Evolutionary conservation across 805 yeast species (phyloP).

Genomic region (Schwanniomyces sp.): DNA sequence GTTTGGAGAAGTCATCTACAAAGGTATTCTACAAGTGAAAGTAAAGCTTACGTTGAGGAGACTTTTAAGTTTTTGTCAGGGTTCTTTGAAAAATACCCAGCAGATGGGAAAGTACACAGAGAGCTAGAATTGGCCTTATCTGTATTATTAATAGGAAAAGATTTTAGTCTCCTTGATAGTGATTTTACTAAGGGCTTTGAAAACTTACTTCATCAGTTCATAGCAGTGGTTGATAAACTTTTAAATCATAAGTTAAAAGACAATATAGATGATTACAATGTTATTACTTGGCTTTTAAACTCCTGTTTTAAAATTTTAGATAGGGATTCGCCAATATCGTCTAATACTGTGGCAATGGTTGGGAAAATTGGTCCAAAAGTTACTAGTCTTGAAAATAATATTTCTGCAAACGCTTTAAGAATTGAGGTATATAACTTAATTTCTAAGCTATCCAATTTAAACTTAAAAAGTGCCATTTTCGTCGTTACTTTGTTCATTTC

Average conservation of each 20-base stretch:
- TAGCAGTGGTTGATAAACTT: background rate
- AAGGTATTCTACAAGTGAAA: constrained; percentile 32
- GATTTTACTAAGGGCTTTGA: background rate
- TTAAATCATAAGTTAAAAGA: background rate
- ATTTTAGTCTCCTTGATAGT: background rate
- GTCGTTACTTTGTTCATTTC: constrained; percentile 14
- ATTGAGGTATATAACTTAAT: constrained; percentile 25
- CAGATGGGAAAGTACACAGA: background rate
- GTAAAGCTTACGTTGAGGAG: constrained; percentile 18
- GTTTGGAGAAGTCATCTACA: constrained; percentile 42
- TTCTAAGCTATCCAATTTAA: constrained; percentile 10
- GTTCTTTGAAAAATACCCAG: constrained; percentile 5
- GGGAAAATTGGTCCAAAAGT: constrained; percentile 9
- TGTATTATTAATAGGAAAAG: constrained; percentile 5
- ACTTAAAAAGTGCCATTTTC: constrained; percentile 11
- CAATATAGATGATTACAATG: background rate
- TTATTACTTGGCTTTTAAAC: constrained; percentile 27
- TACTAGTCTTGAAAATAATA: background rate
- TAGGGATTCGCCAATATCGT: background rate
- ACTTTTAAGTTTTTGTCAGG: constrained; percentile 13
- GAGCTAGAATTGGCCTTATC: constrained; percentile 10
- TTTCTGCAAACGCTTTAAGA: constrained; percentile 11
- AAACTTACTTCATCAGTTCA: background rate
- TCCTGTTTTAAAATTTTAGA: constrained; percentile 16
- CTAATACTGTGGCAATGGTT: constrained; percentile 2